These are phyloP conservation scores for Oryza australiensis DNA, from an alignment of 176 grass and related monocot species.

Conservation along the genomic window DNA sequence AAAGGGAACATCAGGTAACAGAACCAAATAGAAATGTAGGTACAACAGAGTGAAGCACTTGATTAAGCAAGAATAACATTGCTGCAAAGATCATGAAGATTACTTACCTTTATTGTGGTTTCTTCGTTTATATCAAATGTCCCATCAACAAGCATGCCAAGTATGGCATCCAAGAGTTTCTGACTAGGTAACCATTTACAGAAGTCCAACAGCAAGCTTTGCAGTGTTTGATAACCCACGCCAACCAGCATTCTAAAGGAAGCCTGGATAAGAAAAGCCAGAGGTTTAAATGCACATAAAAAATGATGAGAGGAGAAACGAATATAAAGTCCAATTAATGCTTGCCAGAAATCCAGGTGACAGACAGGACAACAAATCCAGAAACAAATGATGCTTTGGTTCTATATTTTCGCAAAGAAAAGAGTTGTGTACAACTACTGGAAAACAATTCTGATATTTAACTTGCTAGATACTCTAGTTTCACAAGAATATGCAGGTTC, in stretches of 20 bases:
- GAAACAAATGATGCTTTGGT: not conserved
- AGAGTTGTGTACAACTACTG: not conserved
- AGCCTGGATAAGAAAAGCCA: constrained; percentile 62
- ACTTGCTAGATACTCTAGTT: not conserved
- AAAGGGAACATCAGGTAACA: constrained; percentile 33
- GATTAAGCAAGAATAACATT: constrained; percentile 26
- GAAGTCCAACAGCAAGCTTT: constrained; percentile 94
- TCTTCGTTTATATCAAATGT: constrained; percentile 81
- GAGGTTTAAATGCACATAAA: constrained; percentile 20
- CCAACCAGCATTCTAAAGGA: constrained; percentile 89
- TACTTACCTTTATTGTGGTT: constrained; percentile 73
- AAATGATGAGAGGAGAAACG: constrained; percentile 3
- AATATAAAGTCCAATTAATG: not conserved
- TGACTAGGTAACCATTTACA: constrained; percentile 85
- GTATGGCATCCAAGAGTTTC: constrained; percentile 72
- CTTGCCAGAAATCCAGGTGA: constrained; percentile 20
- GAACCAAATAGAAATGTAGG: constrained; percentile 21
- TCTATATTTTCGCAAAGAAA: constrained; percentile 1
- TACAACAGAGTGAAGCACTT: constrained; percentile 35
- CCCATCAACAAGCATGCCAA: constrained; percentile 97
- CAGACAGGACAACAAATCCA: not conserved
- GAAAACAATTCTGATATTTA: not conserved
- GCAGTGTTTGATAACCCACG: constrained; percentile 85
- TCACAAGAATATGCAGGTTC: constrained; percentile 20
- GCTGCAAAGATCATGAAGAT: constrained; percentile 27